phyloP scores from a whole-genome alignment of 495 filamentous ascomycete genomes.

The Talaromyces liani region DNA sequence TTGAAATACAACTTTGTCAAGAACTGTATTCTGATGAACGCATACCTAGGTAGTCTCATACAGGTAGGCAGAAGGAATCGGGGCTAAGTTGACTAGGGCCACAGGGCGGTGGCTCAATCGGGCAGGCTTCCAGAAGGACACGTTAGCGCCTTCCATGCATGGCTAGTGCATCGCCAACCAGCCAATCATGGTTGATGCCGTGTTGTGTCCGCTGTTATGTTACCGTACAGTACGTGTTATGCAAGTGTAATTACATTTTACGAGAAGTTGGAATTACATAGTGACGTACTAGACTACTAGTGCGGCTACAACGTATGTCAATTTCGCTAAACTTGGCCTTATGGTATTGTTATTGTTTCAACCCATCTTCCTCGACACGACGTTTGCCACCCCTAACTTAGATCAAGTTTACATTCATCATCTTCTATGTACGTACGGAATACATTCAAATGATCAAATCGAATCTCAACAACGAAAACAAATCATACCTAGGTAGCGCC shows the following conservation, averaged over 20 bases:
- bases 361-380: not conserved
- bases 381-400: not conserved
- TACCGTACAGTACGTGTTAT: not conserved
- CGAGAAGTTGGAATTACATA: not conserved
- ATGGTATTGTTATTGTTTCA: not conserved
- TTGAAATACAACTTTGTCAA: too few relatives aligned
- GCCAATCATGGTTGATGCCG: not conserved
- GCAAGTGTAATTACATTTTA: not conserved
- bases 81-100: not conserved
- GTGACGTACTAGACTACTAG: not conserved
- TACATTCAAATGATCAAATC: too few relatives aligned
- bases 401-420: not conserved
- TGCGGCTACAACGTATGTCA: not conserved
- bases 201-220: not conserved
- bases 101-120: not conserved
- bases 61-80: too few relatives aligned
- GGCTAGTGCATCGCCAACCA: not conserved
- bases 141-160: not conserved
- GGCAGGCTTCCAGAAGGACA: constrained; percentile 9
- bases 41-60: too few relatives aligned
- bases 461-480: not conserved
- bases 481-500: not conserved
- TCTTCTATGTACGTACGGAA: not conserved
- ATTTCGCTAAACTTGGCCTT: not conserved
- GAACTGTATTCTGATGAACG: too few relatives aligned